These are phyloP conservation scores for Calonectria multiphialidica DNA, from an alignment of 2,329 filamentous ascomycete species.

Conservation along the genomic window DNA sequence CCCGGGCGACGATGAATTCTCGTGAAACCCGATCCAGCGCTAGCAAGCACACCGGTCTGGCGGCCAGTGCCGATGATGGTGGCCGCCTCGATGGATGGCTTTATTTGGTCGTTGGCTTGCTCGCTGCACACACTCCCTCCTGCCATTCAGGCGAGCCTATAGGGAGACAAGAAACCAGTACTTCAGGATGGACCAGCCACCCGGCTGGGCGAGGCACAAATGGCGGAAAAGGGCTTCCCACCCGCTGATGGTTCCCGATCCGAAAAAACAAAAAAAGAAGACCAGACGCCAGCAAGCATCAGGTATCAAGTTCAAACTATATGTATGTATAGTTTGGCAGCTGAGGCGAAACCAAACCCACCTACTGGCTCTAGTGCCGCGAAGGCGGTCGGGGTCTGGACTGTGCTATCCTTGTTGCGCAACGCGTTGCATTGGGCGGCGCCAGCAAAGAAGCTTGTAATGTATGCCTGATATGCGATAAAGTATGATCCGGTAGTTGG, in stretches of 20 bases:
- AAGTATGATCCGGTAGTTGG: background rate
- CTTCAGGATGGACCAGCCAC: background rate
- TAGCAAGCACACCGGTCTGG: conserved; percentile 24
- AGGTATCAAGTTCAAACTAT: background rate
- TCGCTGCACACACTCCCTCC: conserved; percentile 38
- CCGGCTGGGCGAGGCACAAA: background rate
- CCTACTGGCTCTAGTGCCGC: background rate
- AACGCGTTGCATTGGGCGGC: background rate
- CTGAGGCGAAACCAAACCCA: conserved; percentile 3
- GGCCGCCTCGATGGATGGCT: background rate
- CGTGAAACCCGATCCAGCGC: conserved; percentile 24
- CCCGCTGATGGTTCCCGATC: background rate
- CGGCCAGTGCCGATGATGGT: conserved; percentile 31
- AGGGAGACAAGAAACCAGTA: background rate
- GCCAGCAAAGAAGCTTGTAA: background rate
- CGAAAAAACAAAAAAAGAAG: background rate
- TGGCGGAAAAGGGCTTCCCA: background rate
- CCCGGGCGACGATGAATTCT: conserved; percentile 22
- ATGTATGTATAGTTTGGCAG: background rate
- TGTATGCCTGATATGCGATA: background rate
- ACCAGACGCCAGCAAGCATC: background rate
- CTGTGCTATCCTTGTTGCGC: background rate
- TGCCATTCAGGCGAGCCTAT: conserved; percentile 11
- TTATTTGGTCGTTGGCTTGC: background rate
- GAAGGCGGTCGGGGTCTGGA: background rate